Evolutionary conservation across 2,329 filamentous ascomycete species (phyloP), one percentile per base, ranked within the genome.

Genomic region (Curvularia verruculosa): DNA sequence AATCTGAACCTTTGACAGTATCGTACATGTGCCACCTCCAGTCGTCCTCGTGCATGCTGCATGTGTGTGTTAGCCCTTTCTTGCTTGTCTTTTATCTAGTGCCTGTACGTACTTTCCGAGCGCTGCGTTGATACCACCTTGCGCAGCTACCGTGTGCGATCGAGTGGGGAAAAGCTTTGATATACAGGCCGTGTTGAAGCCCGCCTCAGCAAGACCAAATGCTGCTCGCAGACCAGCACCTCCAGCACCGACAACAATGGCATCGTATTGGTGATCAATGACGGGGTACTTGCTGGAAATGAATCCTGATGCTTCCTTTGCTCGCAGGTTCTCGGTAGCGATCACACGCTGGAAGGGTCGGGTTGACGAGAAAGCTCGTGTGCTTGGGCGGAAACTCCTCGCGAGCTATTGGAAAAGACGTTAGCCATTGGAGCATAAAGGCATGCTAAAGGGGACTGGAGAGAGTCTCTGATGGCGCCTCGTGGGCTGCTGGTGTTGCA

Each of bases 11-110:
- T 84, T 97, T 97, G 77, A 97, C 93, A 41, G 93, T 97, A 79
- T 97, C 93, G 84, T 97, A 97, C 93, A 97, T 97, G 82, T 97
- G 93, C 93, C 93, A 97, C 84, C 92, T 88, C 93, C 93, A 97
- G 82, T 97, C 92, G 74, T 97, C 93, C 83, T 94, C 87, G 84
- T 96, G 92, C 93, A 97, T 97, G 83, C 76, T 79, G 56, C 15
- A 62, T 18, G 31, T 34, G 24, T 43, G n/a, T 28, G 61, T 72
- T 72, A 79, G 61, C 52, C 50, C 41, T 37, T 26, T 10, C 7
- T 7, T 8, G 24, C 28, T 34, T 29, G 36, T 3, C n/a, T 51
- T 4, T 44, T 7, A 9, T 26, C 8, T 15, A 5, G 43, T 34
- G 19, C 10, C 1, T 39, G 10, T 26, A 78, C 77, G 46, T 70